A percentile compares a stretch with the other conserved stretches of the same genome.
Evolutionary conservation across 2,329 filamentous ascomycete species (phyloP).

Genomic region (Fusarium algeriense): DNA sequence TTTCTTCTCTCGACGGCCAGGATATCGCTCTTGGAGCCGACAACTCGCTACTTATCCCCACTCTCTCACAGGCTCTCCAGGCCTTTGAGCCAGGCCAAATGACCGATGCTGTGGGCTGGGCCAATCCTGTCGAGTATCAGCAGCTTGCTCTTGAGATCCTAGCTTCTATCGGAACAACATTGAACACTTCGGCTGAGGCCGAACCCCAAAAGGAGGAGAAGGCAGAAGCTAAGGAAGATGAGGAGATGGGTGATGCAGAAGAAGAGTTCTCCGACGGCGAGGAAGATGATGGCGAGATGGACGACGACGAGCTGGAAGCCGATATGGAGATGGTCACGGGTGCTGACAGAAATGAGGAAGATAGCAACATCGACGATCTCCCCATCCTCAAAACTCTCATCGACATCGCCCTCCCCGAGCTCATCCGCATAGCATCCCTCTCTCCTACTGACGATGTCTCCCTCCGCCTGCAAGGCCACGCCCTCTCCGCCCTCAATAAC

Average conservation of each 20-base stretch:
- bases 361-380: constrained; percentile 61
- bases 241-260: constrained; percentile 56
- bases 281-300: constrained; percentile 65
- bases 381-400: constrained; percentile 63
- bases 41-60: constrained; percentile 53
- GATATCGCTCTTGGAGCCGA: constrained; percentile 47
- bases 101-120: constrained; percentile 53
- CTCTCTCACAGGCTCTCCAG: constrained; percentile 52
- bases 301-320: constrained; percentile 68
- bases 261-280: constrained; percentile 54
- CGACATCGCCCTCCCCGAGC: constrained; percentile 54
- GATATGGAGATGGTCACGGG: constrained; percentile 76
- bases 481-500: constrained; percentile 74
- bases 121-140: constrained; percentile 60
- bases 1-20: constrained; percentile 56
- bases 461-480: constrained; percentile 62
- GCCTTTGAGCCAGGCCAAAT: constrained; percentile 45
- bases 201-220: constrained; percentile 51
- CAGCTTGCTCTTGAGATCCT: constrained; percentile 71
- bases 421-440: constrained; percentile 61
- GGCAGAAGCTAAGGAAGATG: constrained; percentile 55
- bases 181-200: constrained; percentile 64
- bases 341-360: constrained; percentile 56
- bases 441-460: constrained; percentile 56
- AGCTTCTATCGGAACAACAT: constrained; percentile 72